Percentiles rank a stretch among this genome's conserved stretches.
Conservation (phyloP, 768 basidiomycete genomes). For the Mycena rosella region DNA sequence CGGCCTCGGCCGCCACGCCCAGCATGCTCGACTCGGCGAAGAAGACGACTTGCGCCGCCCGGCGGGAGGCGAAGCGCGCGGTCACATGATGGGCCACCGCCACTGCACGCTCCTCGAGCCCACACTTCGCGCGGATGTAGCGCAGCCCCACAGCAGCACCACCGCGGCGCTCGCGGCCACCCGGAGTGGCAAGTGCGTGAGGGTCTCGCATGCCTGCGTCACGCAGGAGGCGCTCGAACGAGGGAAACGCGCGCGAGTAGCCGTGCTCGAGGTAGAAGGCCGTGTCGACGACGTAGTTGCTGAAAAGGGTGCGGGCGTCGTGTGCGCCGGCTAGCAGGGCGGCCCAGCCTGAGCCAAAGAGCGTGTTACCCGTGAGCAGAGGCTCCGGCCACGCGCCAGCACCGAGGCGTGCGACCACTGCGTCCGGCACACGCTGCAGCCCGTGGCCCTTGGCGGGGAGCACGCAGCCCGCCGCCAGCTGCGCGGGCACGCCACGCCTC, state of each 20-base stretch:
- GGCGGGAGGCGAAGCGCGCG: conserved; percentile 18
- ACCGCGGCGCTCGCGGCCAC: conserved; percentile 3
- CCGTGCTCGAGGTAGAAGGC: conserved; percentile 26
- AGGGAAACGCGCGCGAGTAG: conserved; percentile 16
- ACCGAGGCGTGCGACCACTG: conserved; percentile 7
- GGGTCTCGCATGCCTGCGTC: conserved; percentile 11
- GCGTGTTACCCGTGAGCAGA: background rate
- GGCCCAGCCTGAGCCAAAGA: conserved; percentile 16
- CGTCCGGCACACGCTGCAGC: conserved; percentile 1
- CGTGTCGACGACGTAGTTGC: conserved; percentile 14
- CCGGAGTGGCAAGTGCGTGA: conserved; percentile 7
- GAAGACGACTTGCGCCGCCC: too few species aligned
- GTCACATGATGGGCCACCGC: conserved; percentile 2
- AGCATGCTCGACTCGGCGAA: conserved; percentile 21
- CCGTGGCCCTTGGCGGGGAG: conserved; percentile 24
- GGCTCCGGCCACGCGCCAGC: conserved; percentile 9
- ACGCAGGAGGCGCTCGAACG: conserved; percentile 11
- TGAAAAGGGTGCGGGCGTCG: conserved; percentile 7
- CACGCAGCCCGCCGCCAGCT: conserved; percentile 9
- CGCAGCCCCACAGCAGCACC: background rate
- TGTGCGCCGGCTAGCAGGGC: conserved; percentile 8
- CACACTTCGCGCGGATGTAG: conserved; percentile 20
- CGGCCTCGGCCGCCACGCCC: conserved; percentile 17
- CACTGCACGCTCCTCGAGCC: conserved; percentile 10
- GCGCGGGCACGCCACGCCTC: conserved; percentile 9